Evolutionary conservation across 345 rosid genomes (phyloP), one percentile per base, ranked within the genome.

Genomic region (Theobroma cacao): DNA sequence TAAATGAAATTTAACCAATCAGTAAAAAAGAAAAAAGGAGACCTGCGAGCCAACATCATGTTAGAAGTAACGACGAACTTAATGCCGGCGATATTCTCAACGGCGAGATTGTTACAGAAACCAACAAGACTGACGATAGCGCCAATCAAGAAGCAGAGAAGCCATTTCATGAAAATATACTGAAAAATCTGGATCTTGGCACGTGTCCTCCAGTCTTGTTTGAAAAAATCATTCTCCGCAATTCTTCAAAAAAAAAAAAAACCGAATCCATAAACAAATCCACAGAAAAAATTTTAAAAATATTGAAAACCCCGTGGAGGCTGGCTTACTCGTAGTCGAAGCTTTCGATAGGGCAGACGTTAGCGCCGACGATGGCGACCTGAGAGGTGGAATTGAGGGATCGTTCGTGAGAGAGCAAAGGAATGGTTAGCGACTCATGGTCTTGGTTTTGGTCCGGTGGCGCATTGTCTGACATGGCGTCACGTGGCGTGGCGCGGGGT

Each of bases 21-120:
- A 26, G 13, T 12, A 11, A 15, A 61, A 31, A 56, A 0, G 62
- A 43, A 55, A 58, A 52, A 17, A 63, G 24, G 11, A 65, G 56
- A 95, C 99, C 93, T 92, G 31, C 59, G 36, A 0, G 79, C 67
- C 38, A 93, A 66, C 98, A 95, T 95, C 98, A 93, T 89, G 76
- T 93, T 89, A 74, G 98, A 93, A 69, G 99, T 95, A 75, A 95
- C 36, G 52, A 95, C 95, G 65, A 95, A 93, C 88, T 95, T 93
- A 1, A 87, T 41, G 2, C 99, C 98, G 6, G 99, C 92, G 65
- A 90, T 79, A 85, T 95, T 95, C 87, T 93, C 99, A 13, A 93
- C 97, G 28, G 98, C 94, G 50, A 95, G 96, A 81, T 95, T 95
- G 75, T 85, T 90, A 67, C 82, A 79, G 84, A 95, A 95, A 8